Base-by-base conservation (phyloP, 768 basidiomycete species). In the Tulasnella sp. region DNA sequence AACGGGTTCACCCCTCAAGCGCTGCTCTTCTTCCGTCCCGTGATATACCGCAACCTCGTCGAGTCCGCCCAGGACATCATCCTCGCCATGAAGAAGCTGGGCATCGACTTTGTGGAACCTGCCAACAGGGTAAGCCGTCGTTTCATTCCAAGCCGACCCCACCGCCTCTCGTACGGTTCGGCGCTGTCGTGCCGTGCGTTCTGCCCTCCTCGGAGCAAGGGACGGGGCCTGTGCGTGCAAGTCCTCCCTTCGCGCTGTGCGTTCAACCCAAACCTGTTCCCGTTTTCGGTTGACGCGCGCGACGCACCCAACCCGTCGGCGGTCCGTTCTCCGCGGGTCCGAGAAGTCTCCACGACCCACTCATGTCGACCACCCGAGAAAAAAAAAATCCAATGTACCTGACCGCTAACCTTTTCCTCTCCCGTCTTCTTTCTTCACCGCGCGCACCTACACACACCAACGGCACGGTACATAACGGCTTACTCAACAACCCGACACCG, bases 41-140 rank as follows among this genome's bases (percentile, higher is more conserved):
- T 93, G 42, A 92, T 99, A 74, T 96, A 93, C 86, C 91, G 92
- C 83, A 94, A 97, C 85, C 92, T 97, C 5, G 88, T 97, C 81
- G 97, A 98, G 82, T 94, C 93, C 7, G 96, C 94, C 0, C 94
- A 97, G 83, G 93, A 92, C 7, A 89, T 98, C 83, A 90, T 97
- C 44, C 88, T 92, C 54, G 95, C 94, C 44, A 93, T 97, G 92
- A 89, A 93, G 81, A 95, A 95, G 88, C 90, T 96, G 79, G 93
- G 93, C 48, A 88, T 96, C 31, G 94, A 96, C 82, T 95, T 93
- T 48, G 89, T 89, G 5, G 89, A 91, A 50, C 89, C 91, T 18
- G 84, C 87, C 22, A 97, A 96, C 85, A 87, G 93, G 74, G 86
- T 85, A 78, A 78, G 85, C n/a, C n/a, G n/a, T n/a, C n/a, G n/a